phyloP scores from a whole-genome alignment of 768 basidiomycete species.

The Tephrocybe rancida region DNA sequence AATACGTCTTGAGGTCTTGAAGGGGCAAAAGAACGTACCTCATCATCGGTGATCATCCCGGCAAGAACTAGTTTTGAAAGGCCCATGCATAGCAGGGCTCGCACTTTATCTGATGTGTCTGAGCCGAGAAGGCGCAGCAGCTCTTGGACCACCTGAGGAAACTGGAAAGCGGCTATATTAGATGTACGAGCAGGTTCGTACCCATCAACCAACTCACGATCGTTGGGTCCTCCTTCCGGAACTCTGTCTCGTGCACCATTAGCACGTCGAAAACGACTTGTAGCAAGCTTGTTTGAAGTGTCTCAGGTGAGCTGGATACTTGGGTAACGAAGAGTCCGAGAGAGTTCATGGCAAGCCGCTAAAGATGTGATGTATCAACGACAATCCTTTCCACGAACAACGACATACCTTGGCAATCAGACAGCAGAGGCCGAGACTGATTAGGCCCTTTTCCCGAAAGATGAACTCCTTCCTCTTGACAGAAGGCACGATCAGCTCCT shows the following conservation, averaged over 20 bases:
- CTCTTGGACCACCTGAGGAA: conserved; percentile 20
- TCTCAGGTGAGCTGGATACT: conserved; percentile 60
- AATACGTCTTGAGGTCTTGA: conserved; percentile 17
- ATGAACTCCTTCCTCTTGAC: conserved; percentile 74
- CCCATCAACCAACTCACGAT: conserved; percentile 25
- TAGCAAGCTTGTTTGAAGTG: conserved; percentile 69
- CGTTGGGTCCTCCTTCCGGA: conserved; percentile 27
- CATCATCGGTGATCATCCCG: conserved; percentile 72
- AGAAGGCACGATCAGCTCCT: conserved; percentile 85
- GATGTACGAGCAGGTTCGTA: too few species aligned
- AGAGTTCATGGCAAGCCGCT: conserved; percentile 34
- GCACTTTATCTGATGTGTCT: conserved; percentile 59
- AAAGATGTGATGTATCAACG: not conserved
- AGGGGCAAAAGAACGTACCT: conserved; percentile 45
- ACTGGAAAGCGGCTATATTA: conserved; percentile 16
- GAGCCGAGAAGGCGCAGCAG: conserved; percentile 39
- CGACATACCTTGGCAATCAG: conserved; percentile 66
- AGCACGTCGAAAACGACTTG: conserved; percentile 84
- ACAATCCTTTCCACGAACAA: not conserved
- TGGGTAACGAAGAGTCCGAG: conserved; percentile 70
- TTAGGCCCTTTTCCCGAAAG: conserved; percentile 66
- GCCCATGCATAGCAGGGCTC: conserved; percentile 76
- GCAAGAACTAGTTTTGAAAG: conserved; percentile 84
- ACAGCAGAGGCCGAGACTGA: conserved; percentile 72
- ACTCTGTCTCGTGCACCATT: conserved; percentile 76